A percentile compares a stretch with the other conserved stretches of the same genome.
phyloP scores from a whole-genome alignment of 108 stramenopile species.

The Ochromonas danica region DNA sequence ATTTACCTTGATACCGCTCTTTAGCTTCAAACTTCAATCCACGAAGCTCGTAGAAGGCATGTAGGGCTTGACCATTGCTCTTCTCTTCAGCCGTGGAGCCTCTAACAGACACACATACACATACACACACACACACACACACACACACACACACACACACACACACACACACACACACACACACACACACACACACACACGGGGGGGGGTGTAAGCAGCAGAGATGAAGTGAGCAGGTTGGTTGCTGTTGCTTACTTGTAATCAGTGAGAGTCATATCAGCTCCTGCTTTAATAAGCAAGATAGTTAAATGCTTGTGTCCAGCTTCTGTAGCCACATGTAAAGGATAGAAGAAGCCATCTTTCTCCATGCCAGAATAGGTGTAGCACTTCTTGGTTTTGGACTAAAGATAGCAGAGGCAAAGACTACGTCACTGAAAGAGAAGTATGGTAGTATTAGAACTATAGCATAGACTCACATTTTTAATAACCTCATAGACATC shows the following conservation, averaged over 20 bases:
- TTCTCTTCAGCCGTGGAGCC: slow-evolving; percentile 23
- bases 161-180: no score
- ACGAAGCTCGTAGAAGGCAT: slow-evolving; percentile 30
- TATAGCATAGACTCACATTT: slow-evolving; percentile 9
- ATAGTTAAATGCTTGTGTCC: slow-evolving; percentile 27
- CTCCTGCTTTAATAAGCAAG: slow-evolving; percentile 18
- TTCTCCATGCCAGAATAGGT: slow-evolving; percentile 22
- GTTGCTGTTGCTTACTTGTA: no score
- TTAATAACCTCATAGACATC: slow-evolving; percentile 25
- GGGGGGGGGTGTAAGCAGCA: no score
- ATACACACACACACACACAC: background rate
- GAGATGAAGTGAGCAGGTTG: no score
- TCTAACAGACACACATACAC: slow-evolving; percentile 7
- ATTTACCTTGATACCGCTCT: slow-evolving; percentile 29
- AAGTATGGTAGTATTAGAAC: background rate
- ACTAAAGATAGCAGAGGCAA: slow-evolving; percentile 5
- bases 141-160: no score
- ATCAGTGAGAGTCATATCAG: background rate
- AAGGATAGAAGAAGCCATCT: slow-evolving; percentile 34
- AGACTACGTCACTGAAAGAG: background rate
- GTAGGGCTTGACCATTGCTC: slow-evolving; percentile 18
- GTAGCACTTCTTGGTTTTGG: slow-evolving; percentile 30
- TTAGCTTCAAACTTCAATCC: slow-evolving; percentile 24
- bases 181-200: no score
- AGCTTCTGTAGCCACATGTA: slow-evolving; percentile 28